A percentile compares a stretch with the other conserved stretches of the same genome.
Conservation (phyloP, 2,329 filamentous ascomycete genomes). For the Penicillium sp. region DNA sequence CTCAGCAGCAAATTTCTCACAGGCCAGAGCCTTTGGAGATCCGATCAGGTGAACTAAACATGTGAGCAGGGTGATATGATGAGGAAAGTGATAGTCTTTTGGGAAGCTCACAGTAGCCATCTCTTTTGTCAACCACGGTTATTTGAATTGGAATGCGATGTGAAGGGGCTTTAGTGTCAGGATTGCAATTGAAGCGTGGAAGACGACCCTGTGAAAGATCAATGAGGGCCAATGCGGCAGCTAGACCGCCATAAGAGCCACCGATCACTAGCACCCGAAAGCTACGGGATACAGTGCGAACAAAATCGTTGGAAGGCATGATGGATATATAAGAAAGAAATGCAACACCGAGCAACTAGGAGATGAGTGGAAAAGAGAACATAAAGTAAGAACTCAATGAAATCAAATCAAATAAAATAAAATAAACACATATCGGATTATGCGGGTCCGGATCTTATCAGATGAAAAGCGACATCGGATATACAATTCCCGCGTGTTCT, state of each 20-base stretch:
- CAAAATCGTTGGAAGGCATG: constrained; percentile 31
- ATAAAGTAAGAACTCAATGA: not conserved
- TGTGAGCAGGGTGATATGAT: not conserved
- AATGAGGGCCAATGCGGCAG: constrained; percentile 64
- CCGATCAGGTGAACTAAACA: constrained; percentile 70
- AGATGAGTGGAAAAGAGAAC: not conserved
- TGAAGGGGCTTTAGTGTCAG: constrained; percentile 21
- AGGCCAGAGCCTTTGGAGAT: constrained; percentile 68
- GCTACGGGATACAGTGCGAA: constrained; percentile 20
- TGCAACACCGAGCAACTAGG: not conserved
- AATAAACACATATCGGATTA: not conserved
- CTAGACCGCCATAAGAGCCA: constrained; percentile 70
- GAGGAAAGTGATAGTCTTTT: not conserved
- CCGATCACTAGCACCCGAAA: constrained; percentile 66
- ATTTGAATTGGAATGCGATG: constrained; percentile 62
- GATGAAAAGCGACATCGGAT: constrained; percentile 14
- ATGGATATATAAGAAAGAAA: not conserved
- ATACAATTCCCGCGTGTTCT: not conserved
- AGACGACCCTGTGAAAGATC: constrained; percentile 60
- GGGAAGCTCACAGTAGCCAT: constrained; percentile 67
- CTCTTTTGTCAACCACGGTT: constrained; percentile 74
- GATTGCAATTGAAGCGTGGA: constrained; percentile 46
- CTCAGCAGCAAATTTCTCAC: constrained; percentile 61
- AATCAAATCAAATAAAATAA: not conserved
- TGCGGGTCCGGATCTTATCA: constrained; percentile 12